These are phyloP conservation scores for Vinca minor DNA, from an alignment of 257 asterid genomes.

Conservation along the genomic window DNA sequence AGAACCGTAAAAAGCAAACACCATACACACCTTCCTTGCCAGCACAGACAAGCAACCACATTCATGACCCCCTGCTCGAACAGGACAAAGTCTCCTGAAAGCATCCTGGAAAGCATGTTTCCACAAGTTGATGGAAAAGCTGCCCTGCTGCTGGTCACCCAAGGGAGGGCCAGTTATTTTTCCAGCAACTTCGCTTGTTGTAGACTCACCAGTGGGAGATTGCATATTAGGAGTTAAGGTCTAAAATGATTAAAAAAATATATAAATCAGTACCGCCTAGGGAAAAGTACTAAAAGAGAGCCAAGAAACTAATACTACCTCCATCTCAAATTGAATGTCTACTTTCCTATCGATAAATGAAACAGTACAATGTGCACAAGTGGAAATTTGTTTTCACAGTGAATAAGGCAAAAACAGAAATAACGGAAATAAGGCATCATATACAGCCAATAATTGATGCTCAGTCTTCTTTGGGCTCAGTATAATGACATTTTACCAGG, in stretches of 20 bases:
- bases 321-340: too few relatives aligned
- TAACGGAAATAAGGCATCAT: too few relatives aligned
- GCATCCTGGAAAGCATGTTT: slow-evolving; percentile 75
- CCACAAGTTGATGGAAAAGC: slow-evolving; percentile 76
- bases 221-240: slow-evolving; percentile 88
- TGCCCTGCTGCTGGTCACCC: slow-evolving; percentile 75
- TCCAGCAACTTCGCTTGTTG: slow-evolving; percentile 32
- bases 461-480: not conserved
- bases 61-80: slow-evolving; percentile 82
- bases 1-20: slow-evolving; percentile 5
- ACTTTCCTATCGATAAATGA: too few relatives aligned
- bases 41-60: slow-evolving; percentile 96
- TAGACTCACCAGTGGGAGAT: slow-evolving; percentile 42
- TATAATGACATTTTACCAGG: too few relatives aligned
- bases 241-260: too few relatives aligned
- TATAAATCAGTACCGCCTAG: slow-evolving; percentile 8
- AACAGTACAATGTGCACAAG: not conserved
- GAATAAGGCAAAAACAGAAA: not conserved
- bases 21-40: slow-evolving; percentile 62
- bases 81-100: slow-evolving; percentile 80
- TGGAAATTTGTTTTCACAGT: not conserved
- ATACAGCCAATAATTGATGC: not conserved
- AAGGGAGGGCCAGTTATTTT: slow-evolving; percentile 56
- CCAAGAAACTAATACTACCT: too few relatives aligned
- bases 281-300: not conserved